phyloP scores from a whole-genome alignment of 176 grass and related monocot genomes.

The Carex kokanica region DNA sequence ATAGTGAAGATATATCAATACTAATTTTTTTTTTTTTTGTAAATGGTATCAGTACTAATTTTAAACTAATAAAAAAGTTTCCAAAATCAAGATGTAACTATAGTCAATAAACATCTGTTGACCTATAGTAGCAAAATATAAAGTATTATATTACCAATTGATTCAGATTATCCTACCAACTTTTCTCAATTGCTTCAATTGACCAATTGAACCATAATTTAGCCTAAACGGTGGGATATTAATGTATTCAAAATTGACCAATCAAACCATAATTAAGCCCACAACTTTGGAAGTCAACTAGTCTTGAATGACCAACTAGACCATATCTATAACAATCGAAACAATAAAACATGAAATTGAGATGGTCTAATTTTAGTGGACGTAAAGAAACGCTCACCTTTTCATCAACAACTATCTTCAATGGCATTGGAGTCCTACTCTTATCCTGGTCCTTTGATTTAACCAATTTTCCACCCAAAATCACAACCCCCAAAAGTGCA shows the following conservation, averaged over 20 bases:
- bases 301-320: background rate
- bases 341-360: constrained; percentile 5
- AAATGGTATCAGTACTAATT: background rate
- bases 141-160: background rate
- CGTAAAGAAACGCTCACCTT: constrained; percentile 49
- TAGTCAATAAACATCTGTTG: background rate
- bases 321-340: background rate
- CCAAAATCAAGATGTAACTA: background rate
- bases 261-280: background rate
- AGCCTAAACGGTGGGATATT: background rate
- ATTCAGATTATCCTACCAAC: background rate
- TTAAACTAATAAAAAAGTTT: background rate
- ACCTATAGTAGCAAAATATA: background rate
- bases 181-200: background rate
- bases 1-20: background rate
- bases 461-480: constrained; percentile 66
- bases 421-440: constrained; percentile 51
- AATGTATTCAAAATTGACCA: background rate
- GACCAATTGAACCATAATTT: no score
- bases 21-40: no score
- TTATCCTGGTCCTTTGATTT: constrained; percentile 47
- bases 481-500: constrained; percentile 60
- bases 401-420: constrained; percentile 64
- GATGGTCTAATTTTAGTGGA: constrained; percentile 18
- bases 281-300: background rate